Evolutionary conservation across 2,329 filamentous ascomycete species (phyloP).

Genomic region (Botrytis squamosa): DNA sequence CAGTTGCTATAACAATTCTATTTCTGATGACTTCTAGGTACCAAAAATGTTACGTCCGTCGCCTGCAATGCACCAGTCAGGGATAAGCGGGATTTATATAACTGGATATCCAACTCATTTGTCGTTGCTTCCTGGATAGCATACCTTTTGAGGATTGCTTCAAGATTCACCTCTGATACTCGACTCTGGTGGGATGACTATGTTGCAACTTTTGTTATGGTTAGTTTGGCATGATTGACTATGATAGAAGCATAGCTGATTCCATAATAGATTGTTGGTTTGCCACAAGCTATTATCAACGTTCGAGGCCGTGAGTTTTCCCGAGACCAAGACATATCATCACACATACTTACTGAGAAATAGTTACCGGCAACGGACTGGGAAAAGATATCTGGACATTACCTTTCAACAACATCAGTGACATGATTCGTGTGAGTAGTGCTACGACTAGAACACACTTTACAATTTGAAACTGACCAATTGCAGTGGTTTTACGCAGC

Average conservation of each 20-base stretch:
- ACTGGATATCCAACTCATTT: conserved; percentile 9
- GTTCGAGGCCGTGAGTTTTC: conserved; percentile 12
- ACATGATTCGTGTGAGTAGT: conserved; percentile 24
- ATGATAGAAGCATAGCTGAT: background rate
- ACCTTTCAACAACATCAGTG: conserved; percentile 22
- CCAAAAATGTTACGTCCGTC: conserved; percentile 13
- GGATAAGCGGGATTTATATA: background rate
- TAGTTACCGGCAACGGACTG: conserved; percentile 24
- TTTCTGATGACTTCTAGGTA: background rate
- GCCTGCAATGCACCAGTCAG: conserved; percentile 3
- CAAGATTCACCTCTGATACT: background rate
- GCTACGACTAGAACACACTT: background rate
- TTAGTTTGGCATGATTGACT: background rate
- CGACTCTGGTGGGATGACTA: conserved; percentile 17
- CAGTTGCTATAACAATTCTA: background rate
- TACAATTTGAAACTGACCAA: background rate
- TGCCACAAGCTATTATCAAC: conserved; percentile 14
- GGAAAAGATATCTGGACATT: conserved; percentile 29
- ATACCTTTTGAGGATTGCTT: conserved; percentile 5
- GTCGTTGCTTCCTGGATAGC: conserved; percentile 10
- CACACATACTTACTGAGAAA: background rate
- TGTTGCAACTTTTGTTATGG: conserved; percentile 12
- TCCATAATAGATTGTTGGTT: background rate
- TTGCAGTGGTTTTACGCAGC: conserved; percentile 26
- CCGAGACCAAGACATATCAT: too few relatives aligned